Evolutionary conservation across 345 rosid genomes (phyloP), one percentile per base, ranked within the genome.

Genomic region (Acer saccharum): DNA sequence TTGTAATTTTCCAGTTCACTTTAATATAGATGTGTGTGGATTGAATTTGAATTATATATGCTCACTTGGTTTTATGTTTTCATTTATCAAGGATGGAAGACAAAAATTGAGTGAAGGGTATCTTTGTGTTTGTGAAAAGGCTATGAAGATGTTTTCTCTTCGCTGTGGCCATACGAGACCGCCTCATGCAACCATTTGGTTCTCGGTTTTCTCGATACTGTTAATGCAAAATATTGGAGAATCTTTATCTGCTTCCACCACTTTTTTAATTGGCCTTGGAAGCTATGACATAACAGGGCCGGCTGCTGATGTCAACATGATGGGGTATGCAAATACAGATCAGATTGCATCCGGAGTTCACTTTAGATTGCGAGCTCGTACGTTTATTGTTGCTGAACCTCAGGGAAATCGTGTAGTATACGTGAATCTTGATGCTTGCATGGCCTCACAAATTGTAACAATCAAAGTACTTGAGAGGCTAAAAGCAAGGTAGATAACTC

Each of bases 201-300:
- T 71, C 63, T 48, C 32, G 41, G 23, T 86, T 70, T 76, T 75
- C 60, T 48, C 78, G 67, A 62, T 82, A 25, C 44, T 78, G 29
- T 78, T 72, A 12, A 62, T 80, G 48, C 82, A 78, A 64, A 71
- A 76, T 63, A 41, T 46, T 25, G 67, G 69, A 80, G 81, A 74
- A 35, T 55, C 68, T 67, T 79, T 23, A 18, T 83, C 90, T 12
- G 79, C 75, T 82, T 85, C 93, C 57, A 65, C 93, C 57, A 65
- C 79, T 64, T 88, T 82, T 80, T 80, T 89, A 79, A 80, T 88
- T 70, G 93, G 95, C 64, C 90, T 91, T 52, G 96, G 96, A 79
- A 90, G 87, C 87, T 86, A 90, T 81, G 96, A 91, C 87, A 91
- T 91, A 75, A 91, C 96, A 2, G 96, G 93, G 66, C 96, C 96